Evolutionary conservation across 768 basidiomycete genomes (phyloP).

Genomic region (Piloderma croceum): DNA sequence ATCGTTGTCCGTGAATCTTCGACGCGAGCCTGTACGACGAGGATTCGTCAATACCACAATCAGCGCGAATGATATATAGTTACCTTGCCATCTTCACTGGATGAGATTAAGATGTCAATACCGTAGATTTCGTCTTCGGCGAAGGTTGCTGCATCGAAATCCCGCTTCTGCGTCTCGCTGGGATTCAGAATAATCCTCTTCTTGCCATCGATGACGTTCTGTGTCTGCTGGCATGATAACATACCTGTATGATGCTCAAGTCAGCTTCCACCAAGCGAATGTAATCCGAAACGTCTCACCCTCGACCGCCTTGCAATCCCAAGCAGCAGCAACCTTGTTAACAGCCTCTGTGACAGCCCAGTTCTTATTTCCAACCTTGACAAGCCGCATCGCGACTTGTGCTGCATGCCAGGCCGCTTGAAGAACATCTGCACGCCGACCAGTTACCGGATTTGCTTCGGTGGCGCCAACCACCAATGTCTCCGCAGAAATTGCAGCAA

Average conservation of each 20-base stretch:
- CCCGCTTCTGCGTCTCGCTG: constrained; percentile 73
- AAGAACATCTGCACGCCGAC: constrained; percentile 83
- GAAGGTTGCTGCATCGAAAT: constrained; percentile 80
- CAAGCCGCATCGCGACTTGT: constrained; percentile 83
- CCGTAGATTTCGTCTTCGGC: constrained; percentile 95
- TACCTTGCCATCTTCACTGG: constrained; percentile 89
- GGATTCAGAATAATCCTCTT: constrained; percentile 93
- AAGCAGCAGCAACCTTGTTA: constrained; percentile 59
- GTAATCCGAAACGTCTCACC: constrained; percentile 39
- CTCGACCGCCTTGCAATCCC: constrained; percentile 92
- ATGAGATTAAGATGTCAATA: constrained; percentile 85
- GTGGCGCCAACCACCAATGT: constrained; percentile 86
- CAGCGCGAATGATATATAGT: constrained; percentile 15
- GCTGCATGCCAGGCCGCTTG: constrained; percentile 92
- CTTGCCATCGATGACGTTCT: constrained; percentile 93
- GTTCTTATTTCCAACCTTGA: constrained; percentile 93
- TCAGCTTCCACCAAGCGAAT: not conserved
- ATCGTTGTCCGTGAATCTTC: constrained; percentile 90
- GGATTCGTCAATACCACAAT: constrained; percentile 1
- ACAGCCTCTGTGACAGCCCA: constrained; percentile 91
- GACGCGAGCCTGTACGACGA: constrained; percentile 60
- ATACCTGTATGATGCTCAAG: constrained; percentile 51
- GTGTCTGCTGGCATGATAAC: constrained; percentile 92
- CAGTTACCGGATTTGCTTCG: constrained; percentile 68
- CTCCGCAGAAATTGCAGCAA: constrained; percentile 89